These are phyloP conservation scores for Larix kaempferi DNA, from an alignment of 75 land plant species.

Conservation along the genomic window DNA sequence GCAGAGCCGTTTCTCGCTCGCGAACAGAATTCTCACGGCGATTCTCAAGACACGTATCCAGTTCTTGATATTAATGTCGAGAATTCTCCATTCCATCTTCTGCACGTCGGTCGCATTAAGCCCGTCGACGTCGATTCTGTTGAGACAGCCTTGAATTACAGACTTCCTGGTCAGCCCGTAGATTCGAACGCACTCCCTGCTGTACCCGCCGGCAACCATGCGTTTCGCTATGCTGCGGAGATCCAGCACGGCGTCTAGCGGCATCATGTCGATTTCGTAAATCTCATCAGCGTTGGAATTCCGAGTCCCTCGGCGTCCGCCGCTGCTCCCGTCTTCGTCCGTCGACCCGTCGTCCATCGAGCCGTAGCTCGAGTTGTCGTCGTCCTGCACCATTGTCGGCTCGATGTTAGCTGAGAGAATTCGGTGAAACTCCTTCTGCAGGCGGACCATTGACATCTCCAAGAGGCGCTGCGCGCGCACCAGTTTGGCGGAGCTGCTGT, in stretches of 20 bases:
- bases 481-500: constrained; percentile 20
- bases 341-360: neutral
- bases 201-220: constrained; percentile 52
- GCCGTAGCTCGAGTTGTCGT: constrained; percentile 24
- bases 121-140: constrained; percentile 56
- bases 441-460: constrained; percentile 58
- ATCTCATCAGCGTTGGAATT: neutral
- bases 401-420: constrained; percentile 35
- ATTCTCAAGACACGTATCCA: constrained; percentile 62
- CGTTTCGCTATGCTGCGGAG: constrained; percentile 53
- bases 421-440: constrained; percentile 65
- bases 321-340: constrained; percentile 17
- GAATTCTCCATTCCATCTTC: constrained; percentile 57
- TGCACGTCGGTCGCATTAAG: constrained; percentile 34
- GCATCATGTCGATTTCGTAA: constrained; percentile 18
- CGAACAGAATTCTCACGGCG: constrained; percentile 51
- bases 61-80: constrained; percentile 51
- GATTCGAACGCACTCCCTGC: constrained; percentile 47
- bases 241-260: constrained; percentile 35
- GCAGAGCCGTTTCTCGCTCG: constrained; percentile 61
- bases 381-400: constrained; percentile 35
- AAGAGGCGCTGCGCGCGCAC: constrained; percentile 54
- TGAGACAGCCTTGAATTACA: constrained; percentile 53
- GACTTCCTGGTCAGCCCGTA: constrained; percentile 41
- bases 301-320: neutral